These are phyloP conservation scores for Naganishia vishniacii DNA, from an alignment of 768 basidiomycete genomes.

Conservation along the genomic window DNA sequence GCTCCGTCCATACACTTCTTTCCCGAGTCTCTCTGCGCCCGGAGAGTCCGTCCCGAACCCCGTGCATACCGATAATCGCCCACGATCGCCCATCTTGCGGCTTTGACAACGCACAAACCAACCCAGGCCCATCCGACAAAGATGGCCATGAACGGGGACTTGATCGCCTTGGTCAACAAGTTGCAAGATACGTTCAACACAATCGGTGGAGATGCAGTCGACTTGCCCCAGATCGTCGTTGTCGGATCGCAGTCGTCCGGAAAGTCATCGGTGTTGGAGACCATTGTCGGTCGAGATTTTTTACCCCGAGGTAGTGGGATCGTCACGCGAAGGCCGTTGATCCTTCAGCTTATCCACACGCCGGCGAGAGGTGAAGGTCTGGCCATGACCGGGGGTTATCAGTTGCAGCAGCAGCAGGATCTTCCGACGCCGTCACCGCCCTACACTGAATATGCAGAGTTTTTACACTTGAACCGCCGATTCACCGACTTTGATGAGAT, in stretches of 20 bases:
- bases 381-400: constrained; percentile 9
- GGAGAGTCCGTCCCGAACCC: neutral
- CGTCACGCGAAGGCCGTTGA: constrained; percentile 88
- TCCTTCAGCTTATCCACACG: constrained; percentile 92
- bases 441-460: constrained; percentile 89
- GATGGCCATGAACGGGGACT: constrained; percentile 77
- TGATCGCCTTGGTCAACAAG: constrained; percentile 90
- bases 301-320: constrained; percentile 64
- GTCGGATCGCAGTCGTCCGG: constrained; percentile 93
- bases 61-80: constrained; percentile 16
- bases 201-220: constrained; percentile 51
- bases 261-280: constrained; percentile 79
- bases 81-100: neutral
- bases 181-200: constrained; percentile 60
- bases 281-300: constrained; percentile 77
- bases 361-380: constrained; percentile 48
- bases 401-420: constrained; percentile 2
- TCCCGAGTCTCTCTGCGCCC: neutral
- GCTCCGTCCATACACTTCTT: too few species aligned
- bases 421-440: constrained; percentile 22
- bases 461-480: constrained; percentile 89
- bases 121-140: constrained; percentile 19
- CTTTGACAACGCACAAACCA: neutral
- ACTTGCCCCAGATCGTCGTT: constrained; percentile 53
- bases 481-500: constrained; percentile 96